Base-by-base conservation (phyloP, 2,329 filamentous ascomycete species). In the Fonsecaea erecta region DNA sequence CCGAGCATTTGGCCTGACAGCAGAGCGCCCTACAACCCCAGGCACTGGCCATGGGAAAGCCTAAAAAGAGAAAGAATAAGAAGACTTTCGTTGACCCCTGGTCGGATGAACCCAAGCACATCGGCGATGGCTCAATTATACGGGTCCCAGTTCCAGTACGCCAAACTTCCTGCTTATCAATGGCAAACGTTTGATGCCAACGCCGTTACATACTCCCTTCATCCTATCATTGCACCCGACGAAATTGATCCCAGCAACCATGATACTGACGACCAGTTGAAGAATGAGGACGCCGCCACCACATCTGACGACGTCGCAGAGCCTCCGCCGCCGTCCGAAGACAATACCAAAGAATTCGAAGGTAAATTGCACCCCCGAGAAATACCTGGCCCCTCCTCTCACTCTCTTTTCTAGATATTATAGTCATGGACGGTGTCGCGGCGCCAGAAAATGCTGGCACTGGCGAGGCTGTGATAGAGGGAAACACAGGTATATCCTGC, bases 141-240 rank as follows among this genome's bases (percentile, higher is more conserved):
- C 52, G 52, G 58, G 62, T 75, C 73, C 72, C 73, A 77, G 79
- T 81, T 81, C 77, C 73, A 78, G 79, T 81, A 81, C 77, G 79
- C 78, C 75, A 65, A 77, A 62, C 68, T 80, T 74, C 75, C 78
- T 73, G 68, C 69, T 63, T 81, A 75, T 74, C 68, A 77, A 70
- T 81, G 81, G 74, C 77, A 79, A 71, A 75, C 72, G 61, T 75
- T 77, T 73, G 78, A 81, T 72, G 75, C 67, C 73, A 68, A 74
- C 67, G 77, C 77, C 69, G 68, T 79, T 74, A 68, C 75, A 74
- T 71, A 75, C 71, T 69, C 75, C 78, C 72, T 74, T 76, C 71
- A 74, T 79, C 68, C 68, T 65, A 68, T 70, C 16, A 64, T 69
- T 58, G 65, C 68, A 63, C 57, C 60, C 37, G 65, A 67, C 35